phyloP scores from a whole-genome alignment of 2,329 filamentous ascomycete genomes.

The Triangularia setosa region DNA sequence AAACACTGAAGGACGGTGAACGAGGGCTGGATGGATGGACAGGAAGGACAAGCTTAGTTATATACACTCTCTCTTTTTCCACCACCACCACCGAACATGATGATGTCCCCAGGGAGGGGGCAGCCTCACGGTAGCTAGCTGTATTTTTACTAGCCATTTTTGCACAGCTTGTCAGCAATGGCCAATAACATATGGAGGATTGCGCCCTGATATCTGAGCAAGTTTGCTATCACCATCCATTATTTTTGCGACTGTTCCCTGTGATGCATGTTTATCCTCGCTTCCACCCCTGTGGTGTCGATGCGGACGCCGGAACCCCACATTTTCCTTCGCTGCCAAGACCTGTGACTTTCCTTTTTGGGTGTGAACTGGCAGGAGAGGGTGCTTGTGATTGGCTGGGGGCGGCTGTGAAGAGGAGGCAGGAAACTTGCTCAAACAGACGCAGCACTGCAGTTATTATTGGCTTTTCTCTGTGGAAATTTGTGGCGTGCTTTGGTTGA shows the following conservation, averaged over 20 bases:
- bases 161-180: background rate
- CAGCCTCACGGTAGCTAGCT: background rate
- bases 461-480: background rate
- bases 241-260: background rate
- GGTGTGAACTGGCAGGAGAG: background rate
- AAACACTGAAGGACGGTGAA: background rate
- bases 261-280: background rate
- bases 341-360: background rate
- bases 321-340: background rate
- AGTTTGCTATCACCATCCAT: background rate
- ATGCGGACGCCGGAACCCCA: background rate
- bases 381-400: constrained; percentile 3
- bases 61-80: background rate
- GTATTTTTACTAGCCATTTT: background rate
- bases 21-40: background rate
- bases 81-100: background rate
- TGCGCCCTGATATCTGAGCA: background rate
- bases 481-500: background rate
- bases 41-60: background rate
- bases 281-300: background rate
- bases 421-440: constrained; percentile 42
- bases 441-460: constrained; percentile 23
- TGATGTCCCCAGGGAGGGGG: background rate
- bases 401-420: constrained; percentile 4
- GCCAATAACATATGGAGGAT: background rate